These are phyloP conservation scores for Chernovozyma aurita DNA, from an alignment of 1,139 yeast species.

Conservation along the genomic window DNA sequence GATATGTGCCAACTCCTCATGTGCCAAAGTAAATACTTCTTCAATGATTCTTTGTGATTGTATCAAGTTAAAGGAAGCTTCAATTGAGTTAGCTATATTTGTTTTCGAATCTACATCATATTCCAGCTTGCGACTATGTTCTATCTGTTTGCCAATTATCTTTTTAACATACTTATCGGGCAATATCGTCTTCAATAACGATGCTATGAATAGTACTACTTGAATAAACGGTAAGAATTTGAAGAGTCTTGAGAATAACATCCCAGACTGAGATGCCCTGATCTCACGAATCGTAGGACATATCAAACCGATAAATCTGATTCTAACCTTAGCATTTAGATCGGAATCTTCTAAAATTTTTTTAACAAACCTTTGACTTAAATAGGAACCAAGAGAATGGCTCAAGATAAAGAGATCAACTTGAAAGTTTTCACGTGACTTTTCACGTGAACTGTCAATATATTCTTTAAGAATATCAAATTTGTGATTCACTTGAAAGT, in stretches of 20 bases:
- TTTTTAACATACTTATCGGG: slow-evolving; percentile 15
- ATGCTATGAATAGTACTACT: slow-evolving; percentile 18
- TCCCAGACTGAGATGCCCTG: slow-evolving; percentile 49
- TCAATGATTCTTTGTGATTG: slow-evolving; percentile 36
- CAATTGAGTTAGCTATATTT: slow-evolving; percentile 34
- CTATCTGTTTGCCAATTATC: background rate
- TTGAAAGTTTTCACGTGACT: background rate
- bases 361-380: slow-evolving; percentile 46
- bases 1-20: slow-evolving; percentile 52
- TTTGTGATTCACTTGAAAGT: slow-evolving; percentile 53
- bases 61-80: slow-evolving; percentile 40
- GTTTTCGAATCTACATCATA: slow-evolving; percentile 2
- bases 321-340: slow-evolving; percentile 14
- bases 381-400: slow-evolving; percentile 61
- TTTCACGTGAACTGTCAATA: slow-evolving; percentile 9
- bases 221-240: slow-evolving; percentile 29
- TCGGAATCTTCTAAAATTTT: slow-evolving; percentile 16
- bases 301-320: slow-evolving; percentile 50
- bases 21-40: slow-evolving; percentile 54
- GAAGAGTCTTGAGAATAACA: slow-evolving; percentile 26
- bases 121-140: background rate
- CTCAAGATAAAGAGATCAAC: slow-evolving; percentile 41
- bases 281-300: slow-evolving; percentile 64
- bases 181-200: slow-evolving; percentile 18
- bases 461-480: slow-evolving; percentile 31